Evolutionary conservation across 2,329 filamentous ascomycete species (phyloP).

Genomic region (Pyrenochaeta sp.): DNA sequence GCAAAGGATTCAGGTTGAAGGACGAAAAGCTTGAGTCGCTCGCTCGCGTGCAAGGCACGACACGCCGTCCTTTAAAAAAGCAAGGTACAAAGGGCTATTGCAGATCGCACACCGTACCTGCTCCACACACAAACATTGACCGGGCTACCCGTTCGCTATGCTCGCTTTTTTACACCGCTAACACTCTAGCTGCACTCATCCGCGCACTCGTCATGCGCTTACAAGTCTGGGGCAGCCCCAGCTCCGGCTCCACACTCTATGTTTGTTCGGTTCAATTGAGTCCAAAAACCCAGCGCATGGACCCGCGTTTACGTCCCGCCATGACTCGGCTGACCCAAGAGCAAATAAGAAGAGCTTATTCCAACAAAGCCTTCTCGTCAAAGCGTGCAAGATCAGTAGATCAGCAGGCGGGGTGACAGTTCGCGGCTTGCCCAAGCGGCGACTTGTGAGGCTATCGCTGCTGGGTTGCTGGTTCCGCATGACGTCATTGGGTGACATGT

Average conservation of each 20-base stretch:
- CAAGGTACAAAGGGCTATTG: constrained; percentile 10
- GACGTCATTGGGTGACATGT: background rate
- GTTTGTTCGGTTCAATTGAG: too few relatives aligned
- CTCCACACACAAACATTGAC: background rate
- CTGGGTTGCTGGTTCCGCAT: background rate
- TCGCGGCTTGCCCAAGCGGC: background rate
- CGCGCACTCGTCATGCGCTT: background rate
- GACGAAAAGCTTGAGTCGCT: background rate
- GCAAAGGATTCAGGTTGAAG: constrained; percentile 2
- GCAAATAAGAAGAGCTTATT: background rate
- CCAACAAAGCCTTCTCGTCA: background rate
- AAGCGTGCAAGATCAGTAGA: too few relatives aligned
- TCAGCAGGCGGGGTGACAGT: too few relatives aligned
- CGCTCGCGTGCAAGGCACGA: constrained; percentile 2
- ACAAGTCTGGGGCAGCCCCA: background rate
- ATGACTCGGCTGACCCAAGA: too few relatives aligned
- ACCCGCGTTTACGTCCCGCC: too few relatives aligned
- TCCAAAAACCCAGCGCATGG: too few relatives aligned
- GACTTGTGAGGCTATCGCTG: background rate
- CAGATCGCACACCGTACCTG: background rate
- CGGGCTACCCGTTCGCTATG: background rate
- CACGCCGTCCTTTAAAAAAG: constrained; percentile 5
- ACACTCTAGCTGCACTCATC: background rate
- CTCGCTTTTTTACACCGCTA: background rate
- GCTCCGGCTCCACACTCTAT: background rate